These are phyloP conservation scores for Teratosphaeriaceae sp. DNA, from an alignment of 2,329 filamentous ascomycete genomes.

Conservation along the genomic window DNA sequence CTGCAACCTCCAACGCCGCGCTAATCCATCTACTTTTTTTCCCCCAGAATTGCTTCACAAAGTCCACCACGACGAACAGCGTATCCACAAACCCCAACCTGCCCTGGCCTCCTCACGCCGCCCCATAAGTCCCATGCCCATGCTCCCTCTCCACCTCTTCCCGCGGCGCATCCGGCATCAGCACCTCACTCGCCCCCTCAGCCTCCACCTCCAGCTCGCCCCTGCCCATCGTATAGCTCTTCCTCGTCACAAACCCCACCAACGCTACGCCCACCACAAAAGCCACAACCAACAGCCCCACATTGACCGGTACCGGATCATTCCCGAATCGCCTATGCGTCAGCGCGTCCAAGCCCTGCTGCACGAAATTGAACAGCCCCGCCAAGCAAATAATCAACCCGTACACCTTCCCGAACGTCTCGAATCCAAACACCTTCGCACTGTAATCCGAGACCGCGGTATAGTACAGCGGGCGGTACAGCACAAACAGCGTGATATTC, in stretches of 20 bases:
- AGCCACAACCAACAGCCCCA: slow-evolving; percentile 57
- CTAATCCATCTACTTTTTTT: no score
- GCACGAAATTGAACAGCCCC: slow-evolving; percentile 76
- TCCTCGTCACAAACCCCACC: slow-evolving; percentile 57
- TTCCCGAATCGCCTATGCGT: slow-evolving; percentile 66
- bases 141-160: slow-evolving; percentile 19
- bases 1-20: no score
- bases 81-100: neutral
- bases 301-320: slow-evolving; percentile 71
- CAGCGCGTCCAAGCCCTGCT: slow-evolving; percentile 70
- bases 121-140: slow-evolving; percentile 26
- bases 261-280: slow-evolving; percentile 58
- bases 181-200: slow-evolving; percentile 33
- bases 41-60: no score
- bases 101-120: slow-evolving; percentile 13
- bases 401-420: slow-evolving; percentile 55
- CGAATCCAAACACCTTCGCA: slow-evolving; percentile 87
- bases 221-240: slow-evolving; percentile 39
- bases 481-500: slow-evolving; percentile 71
- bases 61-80: neutral
- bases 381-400: slow-evolving; percentile 82
- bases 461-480: slow-evolving; percentile 87
- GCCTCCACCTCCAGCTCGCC: slow-evolving; percentile 38
- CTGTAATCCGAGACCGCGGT: slow-evolving; percentile 82
- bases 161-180: slow-evolving; percentile 30